A percentile compares a stretch with the other conserved stretches of the same genome.
phyloP scores from a whole-genome alignment of 495 filamentous ascomycete species.

The Apodospora peruviana region DNA sequence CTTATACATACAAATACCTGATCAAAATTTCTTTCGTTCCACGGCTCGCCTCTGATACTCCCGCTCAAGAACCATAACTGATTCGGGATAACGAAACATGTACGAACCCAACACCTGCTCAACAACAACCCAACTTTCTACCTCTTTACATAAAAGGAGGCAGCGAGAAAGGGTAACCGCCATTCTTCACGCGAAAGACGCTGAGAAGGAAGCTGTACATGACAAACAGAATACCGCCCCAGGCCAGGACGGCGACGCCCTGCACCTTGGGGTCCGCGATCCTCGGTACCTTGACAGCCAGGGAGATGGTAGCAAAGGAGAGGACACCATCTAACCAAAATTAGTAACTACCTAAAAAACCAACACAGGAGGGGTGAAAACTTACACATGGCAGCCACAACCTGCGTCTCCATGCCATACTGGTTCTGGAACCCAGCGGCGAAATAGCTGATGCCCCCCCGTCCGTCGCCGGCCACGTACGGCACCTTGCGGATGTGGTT shows the following conservation, averaged over 20 bases:
- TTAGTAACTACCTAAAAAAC: too few species aligned
- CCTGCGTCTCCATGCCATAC: conserved; percentile 93
- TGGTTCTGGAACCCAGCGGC: conserved; percentile 93
- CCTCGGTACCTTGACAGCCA: conserved; percentile 86
- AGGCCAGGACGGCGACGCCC: conserved; percentile 74
- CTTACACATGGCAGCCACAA: conserved; percentile 93
- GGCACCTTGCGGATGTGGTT: conserved; percentile 96
- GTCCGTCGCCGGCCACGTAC: conserved; percentile 85
- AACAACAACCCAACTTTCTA: neutral
- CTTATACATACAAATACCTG: neutral
- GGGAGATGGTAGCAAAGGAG: conserved; percentile 80
- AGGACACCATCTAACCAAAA: conserved; percentile 72
- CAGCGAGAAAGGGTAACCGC: conserved; percentile 88
- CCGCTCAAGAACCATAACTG: neutral
- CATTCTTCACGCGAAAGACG: conserved; percentile 91
- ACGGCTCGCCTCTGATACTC: neutral
- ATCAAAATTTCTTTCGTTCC: neutral
- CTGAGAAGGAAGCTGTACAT: conserved; percentile 93
- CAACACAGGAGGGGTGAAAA: conserved; percentile 14
- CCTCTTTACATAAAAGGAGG: conserved; percentile 68
- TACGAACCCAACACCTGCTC: neutral
- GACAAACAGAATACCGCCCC: conserved; percentile 70
- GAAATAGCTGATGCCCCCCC: conserved; percentile 85
- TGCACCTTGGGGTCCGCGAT: conserved; percentile 74
- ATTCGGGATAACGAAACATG: neutral